Evolutionary conservation across 257 asterid genomes (phyloP), one percentile per base, ranked within the genome.

Genomic region (Solanum sparsipilum): DNA sequence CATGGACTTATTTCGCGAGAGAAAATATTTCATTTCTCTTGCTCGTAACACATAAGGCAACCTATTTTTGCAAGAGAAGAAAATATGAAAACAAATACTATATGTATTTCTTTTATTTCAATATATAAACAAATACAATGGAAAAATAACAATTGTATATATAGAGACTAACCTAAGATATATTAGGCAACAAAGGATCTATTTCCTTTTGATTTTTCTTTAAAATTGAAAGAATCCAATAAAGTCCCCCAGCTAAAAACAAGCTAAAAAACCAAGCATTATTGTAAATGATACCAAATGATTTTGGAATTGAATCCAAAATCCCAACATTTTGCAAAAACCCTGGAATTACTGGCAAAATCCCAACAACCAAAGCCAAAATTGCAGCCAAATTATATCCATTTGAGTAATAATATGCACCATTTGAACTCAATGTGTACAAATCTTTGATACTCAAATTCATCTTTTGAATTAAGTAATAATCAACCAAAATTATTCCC

Each of bases 221-320:
- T 83, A 90, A 3, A 68, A 35, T 65, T 10, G 95, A 89, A 32
- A 94, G 16, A 1, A 92, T 86, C 94, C 93, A 94, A 86, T 95
- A 90, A 84, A 94, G 18, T 6, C 90, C 68, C 74, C 96, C 98
- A 9, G 99, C 94, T n/a, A 85, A 88, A 90, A 96, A 94, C 93
- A 96, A 95, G 90, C 96, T 93, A 87, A 94, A 90, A 89, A 96
- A 93, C 99, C 99, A 96, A 60, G 98, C 97, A 91, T 96, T 96
- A 29, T 95, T 90, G 86, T 96, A 96, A 32, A 94, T 90, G 6
- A 91, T 74, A 0, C 9, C 44, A 44, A 92, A 90, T 20, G 65
- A 18, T 18, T 68, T 87, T 5, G 95, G 90, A 13, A 93, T 90
- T 1, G 89, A 85, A 25, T 88, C 81, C 93, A 96, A 74, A 76